Percentiles rank a stretch among this genome's conserved stretches.
phyloP scores from a whole-genome alignment of 2,329 filamentous ascomycete genomes.

The Ascosphaera acerosa region DNA sequence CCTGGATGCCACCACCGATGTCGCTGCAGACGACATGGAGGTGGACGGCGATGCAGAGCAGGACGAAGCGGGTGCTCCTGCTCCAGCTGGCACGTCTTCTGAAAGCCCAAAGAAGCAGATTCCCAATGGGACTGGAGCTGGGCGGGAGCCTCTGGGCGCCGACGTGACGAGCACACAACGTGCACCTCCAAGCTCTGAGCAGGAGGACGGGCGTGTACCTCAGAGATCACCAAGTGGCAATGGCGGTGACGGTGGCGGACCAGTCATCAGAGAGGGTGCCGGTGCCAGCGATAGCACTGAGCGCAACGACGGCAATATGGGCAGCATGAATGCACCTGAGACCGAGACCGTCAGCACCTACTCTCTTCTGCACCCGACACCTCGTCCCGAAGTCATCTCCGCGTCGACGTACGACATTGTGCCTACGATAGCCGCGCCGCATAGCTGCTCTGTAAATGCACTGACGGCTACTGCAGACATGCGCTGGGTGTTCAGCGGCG shows the following conservation, averaged over 20 bases:
- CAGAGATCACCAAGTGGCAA: slow-evolving; percentile 24
- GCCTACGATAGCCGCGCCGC: slow-evolving; percentile 86
- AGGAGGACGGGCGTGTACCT: slow-evolving; percentile 23
- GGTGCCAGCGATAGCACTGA: too few relatives aligned
- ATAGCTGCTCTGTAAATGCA: slow-evolving; percentile 86
- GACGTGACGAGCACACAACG: too few relatives aligned
- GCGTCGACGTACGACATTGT: slow-evolving; percentile 81
- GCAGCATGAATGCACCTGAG: too few relatives aligned
- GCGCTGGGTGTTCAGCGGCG: slow-evolving; percentile 83
- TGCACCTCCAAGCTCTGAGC: too few relatives aligned
- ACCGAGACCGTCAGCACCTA: too few relatives aligned
- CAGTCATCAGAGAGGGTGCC: slow-evolving; percentile 17
- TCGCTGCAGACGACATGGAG: too few relatives aligned
- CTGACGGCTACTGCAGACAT: slow-evolving; percentile 81
- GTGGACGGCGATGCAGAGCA: slow-evolving; percentile 6
- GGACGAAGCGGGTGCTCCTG: slow-evolving; percentile 9
- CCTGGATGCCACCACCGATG: too few relatives aligned
- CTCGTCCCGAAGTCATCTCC: slow-evolving; percentile 54
- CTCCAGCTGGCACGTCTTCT: slow-evolving; percentile 17
- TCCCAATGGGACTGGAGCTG: too few relatives aligned
- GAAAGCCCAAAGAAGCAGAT: slow-evolving; percentile 13
- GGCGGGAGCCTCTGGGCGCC: too few relatives aligned
- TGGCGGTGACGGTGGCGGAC: neutral
- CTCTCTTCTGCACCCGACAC: slow-evolving; percentile 27
- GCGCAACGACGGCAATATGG: too few relatives aligned